A percentile compares a stretch with the other conserved stretches of the same genome.
These are phyloP conservation scores for Ganoderma lingzhi DNA, from an alignment of 1,284 basidiomycete species.

Conservation along the genomic window DNA sequence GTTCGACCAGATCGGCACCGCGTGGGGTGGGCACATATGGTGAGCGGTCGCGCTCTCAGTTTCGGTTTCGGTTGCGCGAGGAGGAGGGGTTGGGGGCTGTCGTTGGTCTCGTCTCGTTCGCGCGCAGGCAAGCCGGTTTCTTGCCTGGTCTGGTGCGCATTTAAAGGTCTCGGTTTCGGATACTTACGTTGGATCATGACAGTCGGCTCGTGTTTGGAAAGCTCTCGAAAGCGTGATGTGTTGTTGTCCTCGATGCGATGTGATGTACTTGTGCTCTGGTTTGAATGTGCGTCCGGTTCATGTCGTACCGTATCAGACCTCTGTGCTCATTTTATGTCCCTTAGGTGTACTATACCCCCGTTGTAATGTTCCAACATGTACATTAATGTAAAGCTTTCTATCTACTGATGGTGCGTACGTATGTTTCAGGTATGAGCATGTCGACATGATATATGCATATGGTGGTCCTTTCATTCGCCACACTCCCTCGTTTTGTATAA, in stretches of 20 bases:
- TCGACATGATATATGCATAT: background rate
- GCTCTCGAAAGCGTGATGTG: background rate
- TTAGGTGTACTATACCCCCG: conserved; percentile 4
- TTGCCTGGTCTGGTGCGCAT: conserved; percentile 13
- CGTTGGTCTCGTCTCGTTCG: background rate
- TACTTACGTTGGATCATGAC: conserved; percentile 8
- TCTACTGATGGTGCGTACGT: background rate
- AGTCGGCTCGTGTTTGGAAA: conserved; percentile 3
- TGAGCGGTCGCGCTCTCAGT: conserved; percentile 5
- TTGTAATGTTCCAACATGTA: background rate
- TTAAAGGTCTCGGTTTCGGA: conserved; percentile 9
- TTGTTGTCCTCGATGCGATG: background rate
- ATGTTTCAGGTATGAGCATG: background rate
- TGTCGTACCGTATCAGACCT: background rate
- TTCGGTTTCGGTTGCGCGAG: background rate
- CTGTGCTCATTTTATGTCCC: background rate
- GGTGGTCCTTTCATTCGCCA: background rate
- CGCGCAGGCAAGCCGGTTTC: conserved; percentile 22
- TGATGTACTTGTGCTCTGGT: conserved; percentile 1
- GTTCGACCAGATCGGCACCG: conserved; percentile 32
- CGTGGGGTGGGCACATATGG: conserved; percentile 26
- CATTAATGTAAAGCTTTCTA: conserved; percentile 4
- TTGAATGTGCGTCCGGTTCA: background rate
- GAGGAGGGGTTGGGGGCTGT: background rate
- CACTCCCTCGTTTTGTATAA: background rate